Conservation (phyloP, 371 early-diverging fungal species). For the Syncephalastrum sp. region DNA sequence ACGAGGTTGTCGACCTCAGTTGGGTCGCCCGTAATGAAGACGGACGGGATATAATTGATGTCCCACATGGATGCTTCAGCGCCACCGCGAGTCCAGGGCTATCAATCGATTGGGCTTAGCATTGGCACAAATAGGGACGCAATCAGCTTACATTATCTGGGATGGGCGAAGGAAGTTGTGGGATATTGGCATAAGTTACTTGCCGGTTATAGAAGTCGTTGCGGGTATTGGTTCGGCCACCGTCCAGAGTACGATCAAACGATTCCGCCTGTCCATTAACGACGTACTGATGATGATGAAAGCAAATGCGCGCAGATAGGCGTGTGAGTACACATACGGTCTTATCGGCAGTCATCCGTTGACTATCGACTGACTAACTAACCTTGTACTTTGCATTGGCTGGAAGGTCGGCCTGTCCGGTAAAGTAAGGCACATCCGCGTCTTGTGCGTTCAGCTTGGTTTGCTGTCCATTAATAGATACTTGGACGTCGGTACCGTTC, state of each 20-base stretch:
- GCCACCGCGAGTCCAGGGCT: slow-evolving; percentile 43
- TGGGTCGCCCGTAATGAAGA: slow-evolving; percentile 41
- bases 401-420: slow-evolving; percentile 43
- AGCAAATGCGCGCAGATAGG: not conserved
- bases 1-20: slow-evolving; percentile 32
- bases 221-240: slow-evolving; percentile 30
- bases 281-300: slow-evolving; percentile 30
- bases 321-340: not conserved
- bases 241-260: slow-evolving; percentile 46
- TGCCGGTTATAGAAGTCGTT: slow-evolving; percentile 52
- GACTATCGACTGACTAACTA: not conserved
- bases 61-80: slow-evolving; percentile 45
- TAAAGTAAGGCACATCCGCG: slow-evolving; percentile 47
- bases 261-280: slow-evolving; percentile 44
- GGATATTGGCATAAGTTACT: slow-evolving; percentile 55
- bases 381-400: slow-evolving; percentile 45
- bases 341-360: not conserved
- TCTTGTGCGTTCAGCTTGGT: slow-evolving; percentile 38
- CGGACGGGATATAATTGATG: slow-evolving; percentile 53
- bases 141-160: slow-evolving; percentile 25
- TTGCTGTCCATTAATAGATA: slow-evolving; percentile 39
- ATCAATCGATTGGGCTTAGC: slow-evolving; percentile 16
- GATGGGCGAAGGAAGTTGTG: slow-evolving; percentile 53
- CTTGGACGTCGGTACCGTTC: slow-evolving; percentile 37
- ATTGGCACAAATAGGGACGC: slow-evolving; percentile 1